Base-by-base conservation (phyloP, 139 green algal species). In the Chlorella vulgaris region DNA sequence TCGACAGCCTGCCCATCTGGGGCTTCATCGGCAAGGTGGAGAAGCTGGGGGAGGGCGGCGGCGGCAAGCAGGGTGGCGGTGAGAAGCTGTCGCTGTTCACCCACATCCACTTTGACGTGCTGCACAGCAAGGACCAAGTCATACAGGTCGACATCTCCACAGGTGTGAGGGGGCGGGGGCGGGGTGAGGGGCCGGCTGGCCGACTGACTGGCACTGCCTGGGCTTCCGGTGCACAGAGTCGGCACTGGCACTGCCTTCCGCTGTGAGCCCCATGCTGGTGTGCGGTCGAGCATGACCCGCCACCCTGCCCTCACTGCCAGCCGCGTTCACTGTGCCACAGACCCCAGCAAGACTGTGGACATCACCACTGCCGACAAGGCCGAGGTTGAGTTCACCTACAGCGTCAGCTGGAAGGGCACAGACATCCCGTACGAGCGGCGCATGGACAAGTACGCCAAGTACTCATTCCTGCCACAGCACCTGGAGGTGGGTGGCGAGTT, bases 1-100 rank as follows among this genome's bases (percentile, higher is more conserved):
- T 91, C 51, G 94, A 98, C 78, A 95, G 98, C 81, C 90, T 99
- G 63, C 97, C 97, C 1, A 93, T 99, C 39, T 99, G 96, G 96
- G 97, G 97, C 28, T 98, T 96, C 84, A 89, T 98, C 21, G 95
- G 95, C 70, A 97, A 95, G 81, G 87, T 93, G 58, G 93, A 96
- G 85, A 87, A 90, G 80, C 90, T 91, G 68, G 39, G 55, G 55
- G 55, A 15, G 28, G 55, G 21, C 5, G 29, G 6, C 8, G 50
- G 31, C 28, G 24, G 29, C 33, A 40, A 61, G 58, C 33, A 60
- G 40, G 73, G 18, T 13, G 53, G 39, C 6, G 76, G 88, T 69
- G 63, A 88, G 40, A 81, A 81, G 47, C 86, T 91, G 76, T 96
- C 85, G 73, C 84, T 98, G 0, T 98, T 97, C 92, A 98, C 94